phyloP scores from a whole-genome alignment of 176 grass and related monocot species.

The Aegilops speltoides region DNA sequence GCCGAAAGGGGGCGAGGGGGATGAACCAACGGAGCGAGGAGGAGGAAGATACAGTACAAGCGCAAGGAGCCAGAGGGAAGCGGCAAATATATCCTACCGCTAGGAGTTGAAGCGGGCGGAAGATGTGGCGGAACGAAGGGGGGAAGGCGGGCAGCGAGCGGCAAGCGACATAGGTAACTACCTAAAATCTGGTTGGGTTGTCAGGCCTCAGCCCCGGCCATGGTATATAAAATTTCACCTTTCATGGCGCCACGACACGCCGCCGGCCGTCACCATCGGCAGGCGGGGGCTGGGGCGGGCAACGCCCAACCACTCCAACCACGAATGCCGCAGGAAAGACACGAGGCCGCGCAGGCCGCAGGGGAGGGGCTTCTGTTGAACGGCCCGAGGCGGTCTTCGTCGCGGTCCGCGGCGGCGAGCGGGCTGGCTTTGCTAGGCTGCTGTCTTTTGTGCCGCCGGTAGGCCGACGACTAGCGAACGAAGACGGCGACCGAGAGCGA shows the following conservation, averaged over 20 bases:
- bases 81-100: constrained; percentile 9
- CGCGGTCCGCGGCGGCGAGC: constrained; percentile 37
- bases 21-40: neutral
- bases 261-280: constrained; percentile 50
- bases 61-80: constrained; percentile 48
- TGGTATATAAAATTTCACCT: constrained; percentile 36
- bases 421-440: neutral
- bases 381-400: neutral
- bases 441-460: constrained; percentile 1
- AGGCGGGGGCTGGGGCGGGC: neutral
- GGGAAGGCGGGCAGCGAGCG: neutral
- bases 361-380: neutral
- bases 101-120: neutral
- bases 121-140: constrained; percentile 25
- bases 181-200: constrained; percentile 92
- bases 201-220: constrained; percentile 37
- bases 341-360: neutral
- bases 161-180: constrained; percentile 39
- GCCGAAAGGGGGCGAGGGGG: constrained; percentile 27
- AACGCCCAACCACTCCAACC: constrained; percentile 79
- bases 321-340: constrained; percentile 21
- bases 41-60: constrained; percentile 37
- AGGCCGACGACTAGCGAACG: neutral
- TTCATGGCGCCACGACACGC: constrained; percentile 31
- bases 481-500: constrained; percentile 21